phyloP scores from a whole-genome alignment of 345 rosid species.

The Dipteronia dyeriana region DNA sequence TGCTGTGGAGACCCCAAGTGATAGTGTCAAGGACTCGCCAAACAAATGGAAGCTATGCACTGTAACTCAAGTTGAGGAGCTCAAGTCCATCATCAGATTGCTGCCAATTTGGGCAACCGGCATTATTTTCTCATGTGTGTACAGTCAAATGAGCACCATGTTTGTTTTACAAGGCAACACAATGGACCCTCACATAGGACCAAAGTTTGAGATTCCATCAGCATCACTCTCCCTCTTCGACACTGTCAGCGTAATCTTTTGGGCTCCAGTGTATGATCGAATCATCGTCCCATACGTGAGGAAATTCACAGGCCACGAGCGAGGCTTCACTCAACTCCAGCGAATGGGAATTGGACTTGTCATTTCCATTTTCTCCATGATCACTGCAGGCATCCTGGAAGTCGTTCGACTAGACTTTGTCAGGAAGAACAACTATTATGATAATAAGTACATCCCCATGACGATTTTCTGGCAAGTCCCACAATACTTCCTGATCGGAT shows the following conservation, averaged over 20 bases:
- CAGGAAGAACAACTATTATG: constrained; percentile 56
- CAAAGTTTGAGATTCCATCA: constrained; percentile 71
- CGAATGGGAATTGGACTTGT: constrained; percentile 90
- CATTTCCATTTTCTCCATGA: constrained; percentile 76
- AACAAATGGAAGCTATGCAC: constrained; percentile 85
- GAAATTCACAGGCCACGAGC: constrained; percentile 66
- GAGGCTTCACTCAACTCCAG: constrained; percentile 94
- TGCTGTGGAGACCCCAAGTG: constrained; percentile 64
- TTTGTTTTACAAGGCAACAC: constrained; percentile 92
- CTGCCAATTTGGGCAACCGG: constrained; percentile 94
- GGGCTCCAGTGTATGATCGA: constrained; percentile 77
- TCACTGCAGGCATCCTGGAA: constrained; percentile 68
- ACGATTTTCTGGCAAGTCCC: constrained; percentile 97
- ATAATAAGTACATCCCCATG: constrained; percentile 54
- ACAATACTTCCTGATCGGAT: constrained; percentile 78
- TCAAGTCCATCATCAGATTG: constrained; percentile 71
- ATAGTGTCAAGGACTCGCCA: constrained; percentile 43
- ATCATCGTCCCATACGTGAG: constrained; percentile 66
- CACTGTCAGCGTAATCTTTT: constrained; percentile 85
- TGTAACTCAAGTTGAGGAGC: constrained; percentile 92
- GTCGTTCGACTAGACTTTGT: constrained; percentile 59
- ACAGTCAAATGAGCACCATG: constrained; percentile 91
- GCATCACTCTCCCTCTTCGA: constrained; percentile 91
- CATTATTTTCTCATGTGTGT: constrained; percentile 76
- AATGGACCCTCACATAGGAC: constrained; percentile 88